Evolutionary conservation across 2,329 filamentous ascomycete species (phyloP).

Genomic region (Talaromyces sp.): DNA sequence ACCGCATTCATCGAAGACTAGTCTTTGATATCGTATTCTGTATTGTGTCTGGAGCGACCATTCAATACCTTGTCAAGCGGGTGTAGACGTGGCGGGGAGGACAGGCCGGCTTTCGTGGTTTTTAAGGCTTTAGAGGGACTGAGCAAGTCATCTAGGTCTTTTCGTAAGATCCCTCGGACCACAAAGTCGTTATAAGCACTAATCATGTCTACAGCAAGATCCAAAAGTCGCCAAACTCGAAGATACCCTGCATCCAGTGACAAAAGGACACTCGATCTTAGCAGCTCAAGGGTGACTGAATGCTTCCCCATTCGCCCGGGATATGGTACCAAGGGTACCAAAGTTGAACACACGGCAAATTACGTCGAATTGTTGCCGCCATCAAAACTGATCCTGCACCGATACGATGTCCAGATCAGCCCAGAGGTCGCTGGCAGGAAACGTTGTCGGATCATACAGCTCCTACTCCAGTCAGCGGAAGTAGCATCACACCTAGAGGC

Average conservation of each 20-base stretch:
- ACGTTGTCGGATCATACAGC: slow-evolving; percentile 46
- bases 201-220: background rate
- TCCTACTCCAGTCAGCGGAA: slow-evolving; percentile 42
- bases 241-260: slow-evolving; percentile 2
- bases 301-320: slow-evolving; percentile 15
- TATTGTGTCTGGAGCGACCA: background rate
- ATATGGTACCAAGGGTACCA: slow-evolving; percentile 18
- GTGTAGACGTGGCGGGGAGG: slow-evolving; percentile 4
- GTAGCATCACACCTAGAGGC: slow-evolving; percentile 24
- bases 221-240: background rate
- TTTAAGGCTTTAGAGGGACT: background rate
- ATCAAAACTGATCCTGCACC: slow-evolving; percentile 27
- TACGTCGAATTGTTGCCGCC: slow-evolving; percentile 26
- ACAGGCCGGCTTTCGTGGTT: background rate
- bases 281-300: background rate
- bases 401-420: slow-evolving; percentile 30
- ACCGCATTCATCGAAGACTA: too few relatives aligned
- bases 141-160: background rate
- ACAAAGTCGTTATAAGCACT: background rate
- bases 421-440: slow-evolving; percentile 38
- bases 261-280: slow-evolving; percentile 2
- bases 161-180: background rate
- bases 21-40: background rate
- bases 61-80: background rate
- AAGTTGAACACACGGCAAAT: slow-evolving; percentile 20